phyloP scores from a whole-genome alignment of 2,329 filamentous ascomycete genomes.

The Talaromyces sp. region DNA sequence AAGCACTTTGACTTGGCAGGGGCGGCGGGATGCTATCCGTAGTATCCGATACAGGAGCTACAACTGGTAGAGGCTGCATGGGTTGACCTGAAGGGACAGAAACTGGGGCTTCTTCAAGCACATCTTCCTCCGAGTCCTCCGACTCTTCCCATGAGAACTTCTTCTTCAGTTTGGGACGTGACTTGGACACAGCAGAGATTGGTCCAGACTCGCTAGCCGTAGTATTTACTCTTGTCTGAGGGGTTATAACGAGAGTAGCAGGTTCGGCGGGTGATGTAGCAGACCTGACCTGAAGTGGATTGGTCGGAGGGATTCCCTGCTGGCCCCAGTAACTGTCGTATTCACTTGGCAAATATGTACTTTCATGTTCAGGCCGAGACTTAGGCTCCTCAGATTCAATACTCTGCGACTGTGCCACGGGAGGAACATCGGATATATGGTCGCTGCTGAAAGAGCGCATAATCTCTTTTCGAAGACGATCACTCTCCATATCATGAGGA shows the following conservation, averaged over 20 bases:
- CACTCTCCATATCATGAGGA: conserved; percentile 38
- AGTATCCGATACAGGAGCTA: neutral
- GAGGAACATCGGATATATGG: neutral
- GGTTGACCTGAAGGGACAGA: neutral
- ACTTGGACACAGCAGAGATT: conserved; percentile 17
- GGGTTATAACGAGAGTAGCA: conserved; percentile 18
- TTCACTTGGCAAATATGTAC: conserved; percentile 30
- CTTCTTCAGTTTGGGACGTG: conserved; percentile 29
- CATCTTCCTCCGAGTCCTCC: conserved; percentile 16
- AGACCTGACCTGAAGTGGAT: conserved; percentile 16
- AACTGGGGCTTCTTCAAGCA: conserved; percentile 8
- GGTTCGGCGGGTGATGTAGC: conserved; percentile 17
- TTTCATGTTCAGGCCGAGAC: conserved; percentile 21
- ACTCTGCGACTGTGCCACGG: neutral
- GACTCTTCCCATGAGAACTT: conserved; percentile 43
- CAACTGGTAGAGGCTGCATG: conserved; percentile 1
- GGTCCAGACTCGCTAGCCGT: conserved; percentile 15
- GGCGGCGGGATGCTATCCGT: neutral
- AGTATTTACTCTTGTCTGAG: conserved; percentile 19
- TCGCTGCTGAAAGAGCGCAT: conserved; percentile 44
- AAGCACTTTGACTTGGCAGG: neutral
- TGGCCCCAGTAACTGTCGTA: conserved; percentile 37
- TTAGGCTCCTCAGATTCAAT: neutral
- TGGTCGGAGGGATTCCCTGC: conserved; percentile 17
- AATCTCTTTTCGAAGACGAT: conserved; percentile 44